Base-by-base conservation (phyloP, 140 eudicot species). In the Senecio squalidus region DNA sequence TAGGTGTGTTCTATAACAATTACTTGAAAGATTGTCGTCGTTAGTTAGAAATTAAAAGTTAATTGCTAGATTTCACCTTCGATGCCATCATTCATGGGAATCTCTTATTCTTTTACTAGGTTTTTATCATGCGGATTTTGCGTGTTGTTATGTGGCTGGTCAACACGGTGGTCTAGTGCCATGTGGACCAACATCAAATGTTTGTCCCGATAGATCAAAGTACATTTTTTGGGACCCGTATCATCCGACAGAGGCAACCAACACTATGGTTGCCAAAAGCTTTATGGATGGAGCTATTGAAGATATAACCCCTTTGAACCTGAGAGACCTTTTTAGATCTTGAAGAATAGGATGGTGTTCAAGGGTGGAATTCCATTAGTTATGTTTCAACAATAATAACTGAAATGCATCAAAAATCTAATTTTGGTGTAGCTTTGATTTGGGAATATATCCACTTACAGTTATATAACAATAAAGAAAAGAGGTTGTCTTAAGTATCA, bases 221-320 rank as follows among this genome's bases (percentile, higher is more conserved):
- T 87, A 76, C 25, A 86, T 87, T 4, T 92, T 92, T 36, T 87
- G 98, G 98, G 98, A 92, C 67, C 78, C 96, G 2, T 92, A 81
- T 52, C 98, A 92, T 56, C 98, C 98, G 0, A 45, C 92, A 2
- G 95, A 92, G 24, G 89, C 96, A 38, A 48, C 93, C 23, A 92
- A 86, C 27, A 9, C 6, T 1, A 55, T 87, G 58, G 68, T 82
- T 18, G 91, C 95, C 20, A 69, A 47, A 10, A 82, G 87, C 6
- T 62, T 92, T 45, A 16, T 92, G 45, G 71, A 87, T 53, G 98
- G 98, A 14, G 83, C 58, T 9, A 21, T 75, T 5, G 13, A 13
- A 4, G 84, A 78, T 71, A 66, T 92, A 33, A 81, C 81, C 20
- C 98, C 96, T 0, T 45, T 77, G 17, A 92, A 87, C 49, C 22